Base-by-base conservation (phyloP, 495 filamentous ascomycete species). In the Daldinia caldariorum region DNA sequence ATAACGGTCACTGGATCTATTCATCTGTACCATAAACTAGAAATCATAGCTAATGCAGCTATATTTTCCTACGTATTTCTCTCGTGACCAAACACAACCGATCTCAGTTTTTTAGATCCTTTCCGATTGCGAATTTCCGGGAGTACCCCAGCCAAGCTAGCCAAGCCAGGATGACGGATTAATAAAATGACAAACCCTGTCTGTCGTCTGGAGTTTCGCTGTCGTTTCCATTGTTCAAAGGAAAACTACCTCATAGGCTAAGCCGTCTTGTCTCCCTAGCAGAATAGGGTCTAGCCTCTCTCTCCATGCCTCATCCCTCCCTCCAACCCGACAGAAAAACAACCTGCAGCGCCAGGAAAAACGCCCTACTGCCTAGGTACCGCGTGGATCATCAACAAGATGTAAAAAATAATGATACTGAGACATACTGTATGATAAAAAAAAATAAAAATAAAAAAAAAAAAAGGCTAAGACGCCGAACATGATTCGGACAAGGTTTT, bases 151-250 rank as follows among this genome's bases (percentile, higher is more conserved):
- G 70, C 70, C 70, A 67, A 65, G 70, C 37, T 56, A 61, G 64
- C 64, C 65, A 72, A 69, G 65, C 70, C 50, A 69, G 70, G 70
- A 69, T 72, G 70, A 69, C 70, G 70, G 70, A 66, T 72, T 72
- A 72, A 72, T 72, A 67, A 73, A 73, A 63, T 73, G 53, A 47
- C 60, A 58, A 70, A 67, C 68, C 71, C 62, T 26, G 26, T 26
- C 26, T 26, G 74, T 63, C 69, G 67, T 66, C 74, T 71, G 74
- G 74, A 76, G 74, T 74, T 74, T 76, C 71, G 74, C 71, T 73
- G 67, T 72, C 61, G 70, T 74, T 76, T 76, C 74, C 58, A 70
- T 76, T 76, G 66, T 74, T 68, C 66, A 14, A 74, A 60, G 58
- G 55, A 61, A 69, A 58, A 38, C 59, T 63, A 68, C 50, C 73